phyloP scores from a whole-genome alignment of 176 grass and related monocot species.

The Tillandsia leiboldiana region DNA sequence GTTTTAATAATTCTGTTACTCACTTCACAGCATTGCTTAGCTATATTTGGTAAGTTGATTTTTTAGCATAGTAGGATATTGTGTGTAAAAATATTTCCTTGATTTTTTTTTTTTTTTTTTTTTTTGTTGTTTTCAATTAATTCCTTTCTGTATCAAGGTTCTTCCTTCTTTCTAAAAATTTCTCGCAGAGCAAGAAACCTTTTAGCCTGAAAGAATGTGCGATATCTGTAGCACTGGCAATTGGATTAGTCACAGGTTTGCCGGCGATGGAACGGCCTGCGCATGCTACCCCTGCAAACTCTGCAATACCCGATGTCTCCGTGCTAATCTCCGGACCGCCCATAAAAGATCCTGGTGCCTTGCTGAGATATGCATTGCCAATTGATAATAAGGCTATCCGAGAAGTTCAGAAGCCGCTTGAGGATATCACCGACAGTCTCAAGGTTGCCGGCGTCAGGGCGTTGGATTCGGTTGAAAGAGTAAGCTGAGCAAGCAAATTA shows the following conservation, averaged over 20 bases:
- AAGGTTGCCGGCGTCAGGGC: slow-evolving; percentile 92
- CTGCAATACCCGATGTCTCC: slow-evolving; percentile 72
- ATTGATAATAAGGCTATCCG: slow-evolving; percentile 91
- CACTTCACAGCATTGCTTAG: no score
- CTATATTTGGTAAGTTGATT: background rate
- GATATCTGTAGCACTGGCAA: slow-evolving; percentile 66
- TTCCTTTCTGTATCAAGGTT: slow-evolving; percentile 4
- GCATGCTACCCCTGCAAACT: slow-evolving; percentile 40
- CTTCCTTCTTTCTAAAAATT: slow-evolving; percentile 11
- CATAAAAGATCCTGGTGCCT: slow-evolving; percentile 94
- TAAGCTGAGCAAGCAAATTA: slow-evolving; percentile 32
- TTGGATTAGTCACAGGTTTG: slow-evolving; percentile 51
- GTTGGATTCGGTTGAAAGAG: slow-evolving; percentile 85
- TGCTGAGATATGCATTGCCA: slow-evolving; percentile 91
- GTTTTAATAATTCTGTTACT: no score
- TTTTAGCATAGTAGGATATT: background rate
- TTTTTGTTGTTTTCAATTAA: slow-evolving; percentile 2
- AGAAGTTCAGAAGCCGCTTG: slow-evolving; percentile 93
- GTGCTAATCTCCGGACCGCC: slow-evolving; percentile 95
- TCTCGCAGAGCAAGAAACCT: slow-evolving; percentile 46
- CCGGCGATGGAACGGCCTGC: slow-evolving; percentile 37
- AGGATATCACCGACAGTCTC: slow-evolving; percentile 88
- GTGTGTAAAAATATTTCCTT: background rate
- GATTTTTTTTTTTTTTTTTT: background rate
- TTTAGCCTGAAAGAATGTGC: slow-evolving; percentile 67